Base-by-base conservation (phyloP, 768 basidiomycete genomes). In the Leccinum subtestaceum region DNA sequence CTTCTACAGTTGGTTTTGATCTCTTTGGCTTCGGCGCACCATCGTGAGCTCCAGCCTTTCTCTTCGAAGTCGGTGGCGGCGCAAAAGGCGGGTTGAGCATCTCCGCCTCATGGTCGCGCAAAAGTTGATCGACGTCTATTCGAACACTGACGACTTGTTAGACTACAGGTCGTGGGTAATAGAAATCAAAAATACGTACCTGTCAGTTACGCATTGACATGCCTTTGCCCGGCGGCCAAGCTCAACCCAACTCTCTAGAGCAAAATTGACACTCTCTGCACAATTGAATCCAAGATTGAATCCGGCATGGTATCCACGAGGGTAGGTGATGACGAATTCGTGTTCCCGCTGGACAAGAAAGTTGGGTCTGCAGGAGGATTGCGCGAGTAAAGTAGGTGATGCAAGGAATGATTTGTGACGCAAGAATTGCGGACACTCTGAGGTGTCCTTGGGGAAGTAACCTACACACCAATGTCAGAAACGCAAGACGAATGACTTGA, bases 271-370 rank as follows among this genome's bases (percentile, higher is more conserved):
- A 62, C 91, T 93, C 75, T 98, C 96, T 2, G 96, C 96, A 66
- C 95, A 97, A 68, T 98, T 98, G 69, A 97, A 85, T n/a, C 73
- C 96, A 46, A 97, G 77, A 70, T 98, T 98, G 80, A 98, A 96
- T 19, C 96, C 96, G 4, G 95, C 93, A 70, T 98, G 96, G 71
- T 98, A 98, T 2, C 96, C 96, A 52, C 91, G 78, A 1, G 96
- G 96, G 68, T 84, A 98, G 0, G 96, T 98, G 65, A 98, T 90
- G 43, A 98, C 91, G 61, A 98, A 97, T 71, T 98, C 95, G n/a
- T 93, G 91, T 47, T 89, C 85, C 49, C 94, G 87, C 67, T 99
- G 97, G 0, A 96, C 94, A 27, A 95, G 83, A 57, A 82, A 83
- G 68, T 95, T 99, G 52, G 91, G 95, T 55, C 77, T 78, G 63